Conservation (phyloP, 2,329 filamentous ascomycete species). For the Xylaria sp. region DNA sequence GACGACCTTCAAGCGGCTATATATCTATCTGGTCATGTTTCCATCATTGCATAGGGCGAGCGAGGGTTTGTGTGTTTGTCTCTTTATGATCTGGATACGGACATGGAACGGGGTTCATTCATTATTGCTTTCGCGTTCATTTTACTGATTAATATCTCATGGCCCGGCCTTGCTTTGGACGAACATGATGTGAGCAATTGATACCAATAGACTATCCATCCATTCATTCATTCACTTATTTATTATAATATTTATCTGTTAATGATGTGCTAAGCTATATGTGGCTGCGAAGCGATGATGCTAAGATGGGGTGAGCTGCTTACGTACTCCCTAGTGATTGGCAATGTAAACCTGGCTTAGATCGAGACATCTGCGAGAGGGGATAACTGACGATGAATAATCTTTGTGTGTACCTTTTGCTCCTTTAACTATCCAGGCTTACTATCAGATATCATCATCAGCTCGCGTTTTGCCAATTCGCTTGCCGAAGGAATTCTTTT, state of each 20-base stretch:
- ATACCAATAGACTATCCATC: constrained; percentile 33
- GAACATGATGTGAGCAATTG: constrained; percentile 9
- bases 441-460: too few species aligned
- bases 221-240: neutral
- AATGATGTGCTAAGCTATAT: neutral
- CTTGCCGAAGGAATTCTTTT: too few species aligned
- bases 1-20: neutral
- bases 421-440: too few species aligned
- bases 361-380: neutral
- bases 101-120: constrained; percentile 11
- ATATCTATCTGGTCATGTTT: neutral
- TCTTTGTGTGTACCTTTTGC: neutral
- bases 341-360: neutral
- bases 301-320: too few species aligned
- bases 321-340: neutral
- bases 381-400: neutral
- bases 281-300: too few species aligned
- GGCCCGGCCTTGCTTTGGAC: neutral
- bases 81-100: constrained; percentile 6
- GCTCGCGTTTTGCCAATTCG: too few species aligned
- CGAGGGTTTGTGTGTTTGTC: constrained; percentile 9
- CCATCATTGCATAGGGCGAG: constrained; percentile 25
- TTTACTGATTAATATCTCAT: neutral
- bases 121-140: neutral
- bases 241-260: neutral